Percentiles rank a stretch among this genome's conserved stretches.
Conservation (phyloP, 2,329 filamentous ascomycete species). For the Amesomyces nigricolor region DNA sequence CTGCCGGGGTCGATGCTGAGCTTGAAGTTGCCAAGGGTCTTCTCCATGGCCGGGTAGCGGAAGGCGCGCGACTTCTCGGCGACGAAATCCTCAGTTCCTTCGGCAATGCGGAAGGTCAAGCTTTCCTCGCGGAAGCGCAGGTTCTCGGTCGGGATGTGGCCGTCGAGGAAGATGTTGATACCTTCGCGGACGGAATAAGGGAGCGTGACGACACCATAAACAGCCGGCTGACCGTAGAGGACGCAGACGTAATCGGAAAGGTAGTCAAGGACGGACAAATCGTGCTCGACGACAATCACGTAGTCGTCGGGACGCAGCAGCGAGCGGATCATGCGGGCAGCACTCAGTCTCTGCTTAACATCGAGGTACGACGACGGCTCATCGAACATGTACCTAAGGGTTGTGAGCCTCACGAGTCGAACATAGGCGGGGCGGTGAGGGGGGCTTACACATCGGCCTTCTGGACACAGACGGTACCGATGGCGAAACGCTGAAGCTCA, state of each 20-base stretch:
- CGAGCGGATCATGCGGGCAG: slow-evolving; percentile 86
- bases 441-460: slow-evolving; percentile 73
- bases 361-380: slow-evolving; percentile 98
- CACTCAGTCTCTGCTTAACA: slow-evolving; percentile 96
- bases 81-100: slow-evolving; percentile 82
- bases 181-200: slow-evolving; percentile 95
- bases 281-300: slow-evolving; percentile 98
- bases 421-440: neutral
- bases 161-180: slow-evolving; percentile 97
- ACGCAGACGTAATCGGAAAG: slow-evolving; percentile 98
- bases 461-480: slow-evolving; percentile 91
- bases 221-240: slow-evolving; percentile 88
- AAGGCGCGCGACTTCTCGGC: slow-evolving; percentile 81
- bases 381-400: slow-evolving; percentile 83
- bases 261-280: slow-evolving; percentile 96
- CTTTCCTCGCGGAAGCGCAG: slow-evolving; percentile 97
- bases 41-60: slow-evolving; percentile 83
- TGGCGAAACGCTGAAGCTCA: slow-evolving; percentile 96
- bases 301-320: slow-evolving; percentile 86
- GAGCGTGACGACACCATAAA: slow-evolving; percentile 96
- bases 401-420: slow-evolving; percentile 29
- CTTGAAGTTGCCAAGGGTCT: slow-evolving; percentile 85
- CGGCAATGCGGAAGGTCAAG: slow-evolving; percentile 87
- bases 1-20: slow-evolving; percentile 74
- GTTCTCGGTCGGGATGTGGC: slow-evolving; percentile 97